Evolutionary conservation across 2,329 filamentous ascomycete species (phyloP).

Genomic region (Chaetomium sp.): DNA sequence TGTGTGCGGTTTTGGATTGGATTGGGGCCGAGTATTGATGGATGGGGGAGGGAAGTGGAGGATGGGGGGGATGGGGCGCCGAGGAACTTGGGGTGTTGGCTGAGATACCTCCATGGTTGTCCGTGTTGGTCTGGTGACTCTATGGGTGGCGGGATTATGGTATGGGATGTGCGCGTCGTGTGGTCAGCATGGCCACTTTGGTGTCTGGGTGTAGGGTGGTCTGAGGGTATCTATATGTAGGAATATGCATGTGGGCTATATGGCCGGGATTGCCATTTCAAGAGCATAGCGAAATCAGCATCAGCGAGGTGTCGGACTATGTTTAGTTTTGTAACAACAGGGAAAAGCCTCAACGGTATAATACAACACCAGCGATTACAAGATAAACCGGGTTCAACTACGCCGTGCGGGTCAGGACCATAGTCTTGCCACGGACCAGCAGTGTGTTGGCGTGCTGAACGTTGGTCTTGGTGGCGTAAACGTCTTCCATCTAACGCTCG

Average conservation of each 20-base stretch:
- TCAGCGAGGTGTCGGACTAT: neutral
- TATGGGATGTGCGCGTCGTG: neutral
- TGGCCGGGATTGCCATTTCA: neutral
- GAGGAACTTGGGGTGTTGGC: neutral
- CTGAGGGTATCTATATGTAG: neutral
- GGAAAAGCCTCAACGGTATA: neutral
- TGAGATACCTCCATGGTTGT: neutral
- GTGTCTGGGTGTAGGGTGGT: neutral
- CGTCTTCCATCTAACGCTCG: neutral
- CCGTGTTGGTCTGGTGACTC: neutral
- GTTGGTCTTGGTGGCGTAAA: neutral
- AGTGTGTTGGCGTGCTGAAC: neutral
- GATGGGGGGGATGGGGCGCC: neutral
- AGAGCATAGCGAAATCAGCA: neutral
- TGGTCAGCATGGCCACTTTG: neutral
- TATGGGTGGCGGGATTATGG: neutral
- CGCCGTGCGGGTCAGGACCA: neutral
- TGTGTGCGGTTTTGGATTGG: constrained; percentile 36
- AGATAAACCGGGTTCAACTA: too few species aligned
- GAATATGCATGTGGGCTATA: neutral
- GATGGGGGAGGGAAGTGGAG: neutral
- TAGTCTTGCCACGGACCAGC: neutral
- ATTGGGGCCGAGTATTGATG: constrained; percentile 36
- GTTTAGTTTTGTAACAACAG: neutral
- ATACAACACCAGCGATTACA: neutral